Conservation (phyloP, 768 basidiomycete genomes). For the Leccinum barrowsii region DNA sequence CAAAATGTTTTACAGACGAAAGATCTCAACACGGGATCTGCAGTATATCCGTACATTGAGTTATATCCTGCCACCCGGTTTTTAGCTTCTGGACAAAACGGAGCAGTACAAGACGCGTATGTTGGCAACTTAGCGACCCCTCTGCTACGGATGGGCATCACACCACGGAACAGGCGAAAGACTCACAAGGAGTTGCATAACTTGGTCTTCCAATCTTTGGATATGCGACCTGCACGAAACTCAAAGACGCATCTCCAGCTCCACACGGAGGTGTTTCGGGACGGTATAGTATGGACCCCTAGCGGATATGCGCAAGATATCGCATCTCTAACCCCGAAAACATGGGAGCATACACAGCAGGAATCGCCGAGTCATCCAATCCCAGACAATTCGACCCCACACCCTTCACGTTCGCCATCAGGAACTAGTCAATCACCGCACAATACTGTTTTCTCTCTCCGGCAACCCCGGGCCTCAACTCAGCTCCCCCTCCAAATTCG, state of each 20-base stretch:
- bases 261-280: slow-evolving; percentile 31
- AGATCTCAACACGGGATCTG: neutral
- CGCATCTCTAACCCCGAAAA: neutral
- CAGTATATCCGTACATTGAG: slow-evolving; percentile 25
- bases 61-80: slow-evolving; percentile 14
- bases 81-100: neutral
- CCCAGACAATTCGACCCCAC: neutral
- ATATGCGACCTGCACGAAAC: slow-evolving; percentile 4
- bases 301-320: slow-evolving; percentile 25
- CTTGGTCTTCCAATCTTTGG: slow-evolving; percentile 8
- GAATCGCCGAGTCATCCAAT: neutral
- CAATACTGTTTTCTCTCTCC: slow-evolving; percentile 2
- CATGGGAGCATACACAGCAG: neutral
- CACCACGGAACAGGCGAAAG: slow-evolving; percentile 12
- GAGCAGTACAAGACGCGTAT: neutral
- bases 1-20: neutral
- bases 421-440: slow-evolving; percentile 12
- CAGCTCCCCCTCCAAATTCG: slow-evolving; percentile 18
- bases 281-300: slow-evolving; percentile 27
- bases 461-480: slow-evolving; percentile 1
- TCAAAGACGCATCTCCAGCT: slow-evolving; percentile 37
- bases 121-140: neutral
- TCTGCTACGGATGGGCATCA: neutral
- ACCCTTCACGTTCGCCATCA: slow-evolving; percentile 15
- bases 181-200: slow-evolving; percentile 22